Conservation (phyloP, 2,329 filamentous ascomycete species). For the Sporothrix dimorphospora region DNA sequence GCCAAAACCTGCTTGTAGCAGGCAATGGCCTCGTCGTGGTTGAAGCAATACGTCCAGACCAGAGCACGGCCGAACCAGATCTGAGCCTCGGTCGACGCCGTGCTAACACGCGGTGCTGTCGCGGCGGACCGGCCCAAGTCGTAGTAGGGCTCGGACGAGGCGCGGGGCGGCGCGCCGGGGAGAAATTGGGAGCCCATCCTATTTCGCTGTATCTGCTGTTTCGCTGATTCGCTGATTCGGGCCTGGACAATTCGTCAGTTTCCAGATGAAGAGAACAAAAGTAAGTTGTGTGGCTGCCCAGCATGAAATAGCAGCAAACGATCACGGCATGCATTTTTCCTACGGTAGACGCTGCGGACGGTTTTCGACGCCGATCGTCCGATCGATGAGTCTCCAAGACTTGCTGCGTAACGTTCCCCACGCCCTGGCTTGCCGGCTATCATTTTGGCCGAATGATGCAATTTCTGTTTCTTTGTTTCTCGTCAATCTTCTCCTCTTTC, state of each 20-base stretch:
- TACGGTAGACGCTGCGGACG: not conserved
- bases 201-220: not conserved
- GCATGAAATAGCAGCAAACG: conserved; percentile 9
- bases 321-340: conserved; percentile 17
- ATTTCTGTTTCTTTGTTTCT: not conserved
- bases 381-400: not conserved
- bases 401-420: not conserved
- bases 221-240: not conserved
- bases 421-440: not conserved
- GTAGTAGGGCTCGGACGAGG: conserved; percentile 26
- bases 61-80: conserved; percentile 73
- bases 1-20: conserved; percentile 66
- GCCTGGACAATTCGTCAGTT: not conserved
- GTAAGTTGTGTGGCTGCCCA: not conserved
- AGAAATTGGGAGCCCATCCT: conserved; percentile 20
- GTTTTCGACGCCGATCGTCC: not conserved
- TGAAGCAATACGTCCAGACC: conserved; percentile 76
- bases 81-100: conserved; percentile 43
- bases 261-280: not conserved
- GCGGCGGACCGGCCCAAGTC: conserved; percentile 14
- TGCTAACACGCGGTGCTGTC: conserved; percentile 7
- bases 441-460: not conserved
- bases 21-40: conserved; percentile 69
- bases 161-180: conserved; percentile 10
- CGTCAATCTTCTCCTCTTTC: not conserved